phyloP scores from a whole-genome alignment of 805 yeast genomes.

The Diddensiella transvaalensis region DNA sequence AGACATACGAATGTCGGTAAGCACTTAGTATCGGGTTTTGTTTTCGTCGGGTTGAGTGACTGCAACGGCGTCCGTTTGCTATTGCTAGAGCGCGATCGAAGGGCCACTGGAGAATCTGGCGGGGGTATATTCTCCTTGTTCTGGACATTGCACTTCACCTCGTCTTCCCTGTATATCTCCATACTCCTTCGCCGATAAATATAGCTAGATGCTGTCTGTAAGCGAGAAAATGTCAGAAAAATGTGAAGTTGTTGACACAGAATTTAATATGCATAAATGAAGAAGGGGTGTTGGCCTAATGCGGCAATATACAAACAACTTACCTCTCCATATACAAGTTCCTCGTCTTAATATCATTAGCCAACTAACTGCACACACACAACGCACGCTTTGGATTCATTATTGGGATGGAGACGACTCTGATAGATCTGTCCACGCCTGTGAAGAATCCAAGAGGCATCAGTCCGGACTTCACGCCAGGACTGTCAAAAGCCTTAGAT shows the following conservation, averaged over 20 bases:
- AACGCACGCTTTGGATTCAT: too few relatives aligned
- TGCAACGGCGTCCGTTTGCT: conserved; percentile 9
- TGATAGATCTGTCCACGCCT: conserved; percentile 23
- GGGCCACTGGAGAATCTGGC: conserved; percentile 19
- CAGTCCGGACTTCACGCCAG: conserved; percentile 22
- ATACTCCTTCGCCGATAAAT: too few relatives aligned
- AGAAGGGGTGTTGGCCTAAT: too few relatives aligned
- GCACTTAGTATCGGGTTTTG: too few relatives aligned
- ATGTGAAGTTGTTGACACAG: too few relatives aligned
- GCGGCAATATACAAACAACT: not conserved
- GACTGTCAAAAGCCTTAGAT: conserved; percentile 19
- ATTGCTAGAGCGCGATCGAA: not conserved
- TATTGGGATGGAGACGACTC: conserved; percentile 4
- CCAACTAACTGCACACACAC: too few relatives aligned
- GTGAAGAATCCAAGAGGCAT: conserved; percentile 4
- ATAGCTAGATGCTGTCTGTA: too few relatives aligned
- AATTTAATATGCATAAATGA: too few relatives aligned
- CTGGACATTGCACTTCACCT: conserved; percentile 1
- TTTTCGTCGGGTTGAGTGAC: too few relatives aligned
- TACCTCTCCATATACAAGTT: too few relatives aligned
- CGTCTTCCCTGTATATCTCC: conserved; percentile 4
- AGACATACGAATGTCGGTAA: conserved; percentile 5
- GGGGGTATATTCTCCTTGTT: conserved; percentile 25
- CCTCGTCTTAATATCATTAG: too few relatives aligned
- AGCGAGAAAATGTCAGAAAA: too few relatives aligned